phyloP scores from a whole-genome alignment of 306 rosid species.

The Gynostemma pentaphyllum region DNA sequence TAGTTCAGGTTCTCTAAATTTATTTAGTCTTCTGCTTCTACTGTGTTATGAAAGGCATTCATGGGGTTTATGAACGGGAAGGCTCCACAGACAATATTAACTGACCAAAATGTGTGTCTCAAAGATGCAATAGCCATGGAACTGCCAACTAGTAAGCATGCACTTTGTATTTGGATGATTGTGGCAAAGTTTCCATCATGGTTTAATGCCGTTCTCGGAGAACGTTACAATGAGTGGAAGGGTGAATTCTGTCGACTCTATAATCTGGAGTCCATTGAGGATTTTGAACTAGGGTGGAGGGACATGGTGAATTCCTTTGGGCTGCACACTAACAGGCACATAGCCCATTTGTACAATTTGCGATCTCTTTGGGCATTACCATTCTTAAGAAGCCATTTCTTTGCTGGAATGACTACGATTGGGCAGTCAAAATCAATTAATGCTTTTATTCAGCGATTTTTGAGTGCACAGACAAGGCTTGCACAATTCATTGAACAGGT shows the following conservation, averaged over 20 bases:
- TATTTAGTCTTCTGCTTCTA: constrained; percentile 8
- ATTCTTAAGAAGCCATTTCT: constrained; percentile 84
- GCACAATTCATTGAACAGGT: constrained; percentile 94
- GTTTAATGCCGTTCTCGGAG: constrained; percentile 94
- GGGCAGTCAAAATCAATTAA: constrained; percentile 86
- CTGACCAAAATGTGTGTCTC: constrained; percentile 83
- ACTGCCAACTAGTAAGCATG: constrained; percentile 69
- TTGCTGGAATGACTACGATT: constrained; percentile 83
- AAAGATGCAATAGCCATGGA: constrained; percentile 79
- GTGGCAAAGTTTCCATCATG: constrained; percentile 95
- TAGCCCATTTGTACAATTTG: constrained; percentile 58
- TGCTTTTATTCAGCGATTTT: constrained; percentile 90
- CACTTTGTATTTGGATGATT: constrained; percentile 95
- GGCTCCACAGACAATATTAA: constrained; percentile 81
- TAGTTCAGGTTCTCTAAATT: background rate
- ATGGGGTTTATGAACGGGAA: constrained; percentile 86
- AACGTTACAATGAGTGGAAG: constrained; percentile 95
- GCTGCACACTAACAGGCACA: constrained; percentile 76
- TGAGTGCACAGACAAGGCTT: constrained; percentile 86
- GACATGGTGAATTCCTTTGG: constrained; percentile 83
- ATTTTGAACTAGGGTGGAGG: constrained; percentile 85
- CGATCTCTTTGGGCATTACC: constrained; percentile 86
- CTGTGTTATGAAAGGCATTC: constrained; percentile 57
- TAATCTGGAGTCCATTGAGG: constrained; percentile 79
- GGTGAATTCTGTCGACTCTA: constrained; percentile 73